Evolutionary conservation across 768 basidiomycete species (phyloP).

Genomic region (Amanita muscaria): DNA sequence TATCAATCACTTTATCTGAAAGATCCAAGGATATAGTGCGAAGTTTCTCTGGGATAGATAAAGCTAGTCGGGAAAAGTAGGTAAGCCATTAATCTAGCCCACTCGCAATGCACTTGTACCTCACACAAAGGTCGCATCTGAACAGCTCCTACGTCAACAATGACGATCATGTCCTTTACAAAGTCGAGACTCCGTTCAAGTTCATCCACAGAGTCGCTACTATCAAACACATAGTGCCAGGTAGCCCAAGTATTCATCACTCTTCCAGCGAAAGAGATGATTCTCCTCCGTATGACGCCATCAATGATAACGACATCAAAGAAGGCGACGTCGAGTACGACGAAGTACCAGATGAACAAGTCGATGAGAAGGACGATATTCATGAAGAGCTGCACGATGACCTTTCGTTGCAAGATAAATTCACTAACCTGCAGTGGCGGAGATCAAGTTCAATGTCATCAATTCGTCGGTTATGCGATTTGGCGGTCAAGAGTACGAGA

Average conservation of each 20-base stretch:
- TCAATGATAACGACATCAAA: not conserved
- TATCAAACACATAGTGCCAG: slow-evolving; percentile 11
- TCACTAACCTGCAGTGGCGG: slow-evolving; percentile 9
- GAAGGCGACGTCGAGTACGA: not conserved
- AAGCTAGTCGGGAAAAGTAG: too few species aligned
- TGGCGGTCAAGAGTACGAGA: slow-evolving; percentile 1
- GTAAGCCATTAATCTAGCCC: too few species aligned
- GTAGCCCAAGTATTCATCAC: not conserved
- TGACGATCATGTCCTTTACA: slow-evolving; percentile 16
- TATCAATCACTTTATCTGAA: too few species aligned
- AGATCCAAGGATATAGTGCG: too few species aligned
- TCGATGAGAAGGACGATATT: not conserved
- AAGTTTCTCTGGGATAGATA: too few species aligned
- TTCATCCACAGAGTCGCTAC: slow-evolving; percentile 6
- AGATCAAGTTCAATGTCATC: slow-evolving; percentile 13
- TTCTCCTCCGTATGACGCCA: not conserved
- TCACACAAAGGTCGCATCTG: slow-evolving; percentile 15
- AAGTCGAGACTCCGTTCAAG: slow-evolving; percentile 10
- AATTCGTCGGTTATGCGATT: slow-evolving; percentile 6
- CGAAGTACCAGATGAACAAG: not conserved
- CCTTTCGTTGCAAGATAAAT: slow-evolving; percentile 6
- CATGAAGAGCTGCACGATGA: not conserved
- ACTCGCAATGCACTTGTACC: slow-evolving; percentile 18
- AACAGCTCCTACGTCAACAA: slow-evolving; percentile 15
- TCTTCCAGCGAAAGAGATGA: not conserved